Conservation (phyloP, 805 yeast genomes). For the Schwanniomyces occidentalis region DNA sequence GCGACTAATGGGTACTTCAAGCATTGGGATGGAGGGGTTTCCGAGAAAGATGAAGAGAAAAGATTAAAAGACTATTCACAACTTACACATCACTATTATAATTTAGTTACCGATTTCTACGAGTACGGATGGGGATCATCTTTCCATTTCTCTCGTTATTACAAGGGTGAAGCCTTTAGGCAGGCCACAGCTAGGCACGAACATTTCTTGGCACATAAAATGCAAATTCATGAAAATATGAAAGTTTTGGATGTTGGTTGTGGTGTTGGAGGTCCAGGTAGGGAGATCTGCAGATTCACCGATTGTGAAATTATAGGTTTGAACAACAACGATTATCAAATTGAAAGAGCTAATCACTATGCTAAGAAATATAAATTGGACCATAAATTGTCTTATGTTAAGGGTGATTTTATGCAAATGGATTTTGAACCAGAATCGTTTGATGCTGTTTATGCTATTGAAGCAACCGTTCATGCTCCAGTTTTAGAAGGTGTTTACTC, state of each 20-base stretch:
- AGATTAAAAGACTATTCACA: slow-evolving; percentile 86
- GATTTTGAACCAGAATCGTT: slow-evolving; percentile 87
- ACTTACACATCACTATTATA: slow-evolving; percentile 92
- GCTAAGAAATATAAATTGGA: slow-evolving; percentile 65
- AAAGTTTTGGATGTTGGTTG: slow-evolving; percentile 96
- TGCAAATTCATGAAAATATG: slow-evolving; percentile 76
- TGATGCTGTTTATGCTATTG: slow-evolving; percentile 97
- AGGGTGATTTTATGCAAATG: slow-evolving; percentile 99
- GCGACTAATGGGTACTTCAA: slow-evolving; percentile 91
- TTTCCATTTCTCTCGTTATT: slow-evolving; percentile 95
- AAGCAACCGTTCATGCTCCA: slow-evolving; percentile 98
- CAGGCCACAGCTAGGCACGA: slow-evolving; percentile 98
- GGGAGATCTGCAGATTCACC: slow-evolving; percentile 92
- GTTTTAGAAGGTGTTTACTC: slow-evolving; percentile 92
- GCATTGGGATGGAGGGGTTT: slow-evolving; percentile 95
- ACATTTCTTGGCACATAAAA: slow-evolving; percentile 87
- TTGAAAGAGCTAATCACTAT: slow-evolving; percentile 84
- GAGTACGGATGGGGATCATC: slow-evolving; percentile 99
- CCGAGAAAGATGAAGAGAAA: slow-evolving; percentile 64
- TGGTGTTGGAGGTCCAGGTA: slow-evolving; percentile 99
- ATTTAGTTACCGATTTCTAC: slow-evolving; percentile 95
- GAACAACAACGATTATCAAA: slow-evolving; percentile 96
- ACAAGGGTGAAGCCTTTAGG: slow-evolving; percentile 87
- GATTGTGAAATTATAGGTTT: slow-evolving; percentile 84
- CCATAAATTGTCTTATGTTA: slow-evolving; percentile 78